Base-by-base conservation (phyloP, 192 early-diverging fungal genomes). In the Funneliformis geosporum region DNA sequence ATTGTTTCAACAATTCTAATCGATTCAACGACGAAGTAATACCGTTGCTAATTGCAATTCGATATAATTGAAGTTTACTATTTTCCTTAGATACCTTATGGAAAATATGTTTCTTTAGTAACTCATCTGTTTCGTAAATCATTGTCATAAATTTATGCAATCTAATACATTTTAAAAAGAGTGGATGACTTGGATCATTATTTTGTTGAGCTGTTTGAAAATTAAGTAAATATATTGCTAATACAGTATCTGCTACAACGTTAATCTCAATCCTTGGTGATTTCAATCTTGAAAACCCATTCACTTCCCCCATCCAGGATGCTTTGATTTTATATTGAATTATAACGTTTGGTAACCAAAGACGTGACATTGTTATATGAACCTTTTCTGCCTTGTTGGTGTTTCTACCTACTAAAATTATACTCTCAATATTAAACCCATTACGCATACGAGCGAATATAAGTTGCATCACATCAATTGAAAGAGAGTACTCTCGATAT, bases 311-410 rank as follows among this genome's bases (percentile, higher is more conserved):
- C 0, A 78, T 72, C 73, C 86, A 84, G 16, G 78, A 79, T 16
- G 87, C 88, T 66, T 86, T 89, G 50, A 94, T 90, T 72, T 88
- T 86, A 83, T 95, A 95, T 61, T 94, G 89, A 16, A 95, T 85
- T 1, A 88, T 93, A 55, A 95, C 87, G 79, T 93, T 92, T 10
- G 93, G 92, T 44, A 92, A 88, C 92, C 92, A 94, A 12, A 90
- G 86, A 62, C 94, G 74, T 25, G 89, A 85, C 83, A 95, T 83
- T n/a, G 85, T 88, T 62, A 94, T 85, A 38, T 84, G 83, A n/a
- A 92, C 85, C 27, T 88, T 85, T 83, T 93, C 85, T 14, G 77
- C 60, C 21, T 84, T 83, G 21, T 76, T 75, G 28, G 82, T 76
- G 60, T 85, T 72, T 78, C 82, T 55, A 73, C 86, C 83, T 59